A percentile compares a stretch with the other conserved stretches of the same genome.
Evolutionary conservation across 1,284 basidiomycete species (phyloP).

Genomic region (Cryptococcus wingfieldii): DNA sequence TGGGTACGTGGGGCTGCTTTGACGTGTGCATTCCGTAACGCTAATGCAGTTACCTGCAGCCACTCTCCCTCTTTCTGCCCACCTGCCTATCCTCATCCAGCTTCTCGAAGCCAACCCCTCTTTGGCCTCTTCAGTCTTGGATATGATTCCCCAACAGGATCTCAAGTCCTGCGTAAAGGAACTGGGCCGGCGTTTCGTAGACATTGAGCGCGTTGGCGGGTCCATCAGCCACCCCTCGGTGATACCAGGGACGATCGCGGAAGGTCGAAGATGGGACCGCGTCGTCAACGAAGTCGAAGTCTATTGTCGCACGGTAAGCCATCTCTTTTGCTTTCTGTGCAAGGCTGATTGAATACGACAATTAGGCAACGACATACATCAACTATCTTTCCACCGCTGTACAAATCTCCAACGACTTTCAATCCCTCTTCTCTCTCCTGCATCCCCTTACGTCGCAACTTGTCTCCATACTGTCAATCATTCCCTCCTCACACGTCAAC

Average conservation of each 20-base stretch:
- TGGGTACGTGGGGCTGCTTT: conserved; percentile 28
- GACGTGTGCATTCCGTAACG: not conserved
- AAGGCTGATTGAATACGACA: conserved; percentile 7
- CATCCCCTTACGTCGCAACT: conserved; percentile 28
- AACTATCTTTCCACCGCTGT: conserved; percentile 29
- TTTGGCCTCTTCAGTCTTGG: conserved; percentile 25
- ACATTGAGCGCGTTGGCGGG: conserved; percentile 14
- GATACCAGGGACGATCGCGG: not conserved
- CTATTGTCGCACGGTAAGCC: conserved; percentile 33
- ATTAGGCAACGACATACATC: conserved; percentile 35
- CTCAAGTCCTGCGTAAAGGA: conserved; percentile 32
- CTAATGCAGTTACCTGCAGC: conserved; percentile 15
- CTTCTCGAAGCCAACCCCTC: conserved; percentile 36
- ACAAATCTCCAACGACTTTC: conserved; percentile 13
- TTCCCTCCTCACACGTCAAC: conserved; percentile 20
- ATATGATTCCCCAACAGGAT: conserved; percentile 36
- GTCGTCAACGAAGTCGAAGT: conserved; percentile 21
- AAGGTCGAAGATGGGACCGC: conserved; percentile 31
- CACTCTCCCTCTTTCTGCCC: conserved; percentile 36
- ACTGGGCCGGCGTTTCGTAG: conserved; percentile 24
- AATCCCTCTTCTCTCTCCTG: conserved; percentile 35
- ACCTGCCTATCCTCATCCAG: conserved; percentile 39
- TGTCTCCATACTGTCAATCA: conserved; percentile 23
- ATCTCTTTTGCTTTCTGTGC: not conserved
- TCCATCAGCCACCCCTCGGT: not conserved